A percentile compares a stretch with the other conserved stretches of the same genome.
These are phyloP conservation scores for Mariannaea elegans DNA, from an alignment of 2,329 filamentous ascomycete genomes.

Conservation along the genomic window DNA sequence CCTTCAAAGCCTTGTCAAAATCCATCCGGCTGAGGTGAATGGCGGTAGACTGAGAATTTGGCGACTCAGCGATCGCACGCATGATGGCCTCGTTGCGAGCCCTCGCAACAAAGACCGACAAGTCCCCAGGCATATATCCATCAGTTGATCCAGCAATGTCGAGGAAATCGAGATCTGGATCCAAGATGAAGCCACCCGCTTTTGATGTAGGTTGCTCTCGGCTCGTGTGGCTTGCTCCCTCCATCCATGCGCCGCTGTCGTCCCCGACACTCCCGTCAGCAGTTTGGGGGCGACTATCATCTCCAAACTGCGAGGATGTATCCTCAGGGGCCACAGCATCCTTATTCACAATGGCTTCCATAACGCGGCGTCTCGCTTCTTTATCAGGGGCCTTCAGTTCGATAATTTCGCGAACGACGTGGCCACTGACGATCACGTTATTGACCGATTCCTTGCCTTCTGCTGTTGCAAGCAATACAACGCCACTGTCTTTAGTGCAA, in stretches of 20 bases:
- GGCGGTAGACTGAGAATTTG: constrained; percentile 54
- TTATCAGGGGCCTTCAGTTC: constrained; percentile 92
- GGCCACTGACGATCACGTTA: constrained; percentile 87
- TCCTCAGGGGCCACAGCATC: constrained; percentile 54
- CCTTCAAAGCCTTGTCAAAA: constrained; percentile 85
- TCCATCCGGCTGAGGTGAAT: constrained; percentile 77
- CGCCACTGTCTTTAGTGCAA: constrained; percentile 79
- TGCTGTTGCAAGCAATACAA: constrained; percentile 89
- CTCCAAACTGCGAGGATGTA: constrained; percentile 46
- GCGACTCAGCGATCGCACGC: constrained; percentile 71
- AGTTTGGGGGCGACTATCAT: constrained; percentile 65
- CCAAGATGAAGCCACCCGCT: constrained; percentile 74
- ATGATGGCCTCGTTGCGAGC: constrained; percentile 94
- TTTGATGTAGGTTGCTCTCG: constrained; percentile 45
- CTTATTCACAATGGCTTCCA: constrained; percentile 78
- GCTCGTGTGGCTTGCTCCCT: constrained; percentile 69
- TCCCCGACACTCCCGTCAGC: constrained; percentile 65
- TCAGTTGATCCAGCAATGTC: constrained; percentile 94
- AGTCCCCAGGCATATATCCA: constrained; percentile 96
- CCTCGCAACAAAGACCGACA: constrained; percentile 84
- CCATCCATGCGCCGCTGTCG: constrained; percentile 76
- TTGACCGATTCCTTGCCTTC: constrained; percentile 94
- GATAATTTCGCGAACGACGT: constrained; percentile 91
- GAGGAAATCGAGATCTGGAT: constrained; percentile 84
- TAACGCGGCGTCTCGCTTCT: constrained; percentile 82